phyloP scores from a whole-genome alignment of 2,329 filamentous ascomycete species.

The Leptoxyphium fumago region DNA sequence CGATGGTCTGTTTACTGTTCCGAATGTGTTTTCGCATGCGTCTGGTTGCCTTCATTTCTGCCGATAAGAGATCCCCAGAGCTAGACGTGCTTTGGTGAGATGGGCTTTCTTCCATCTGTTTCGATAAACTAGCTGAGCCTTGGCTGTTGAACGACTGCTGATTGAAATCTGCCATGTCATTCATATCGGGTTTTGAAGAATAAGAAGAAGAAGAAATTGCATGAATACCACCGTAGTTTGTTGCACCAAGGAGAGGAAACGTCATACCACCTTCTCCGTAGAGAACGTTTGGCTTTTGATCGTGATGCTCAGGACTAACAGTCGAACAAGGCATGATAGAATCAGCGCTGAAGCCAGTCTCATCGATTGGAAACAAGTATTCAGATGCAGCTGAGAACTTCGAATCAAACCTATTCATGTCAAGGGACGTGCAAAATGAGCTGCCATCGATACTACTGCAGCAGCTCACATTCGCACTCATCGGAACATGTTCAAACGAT shows the following conservation, averaged over 20 bases:
- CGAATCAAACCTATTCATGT: neutral
- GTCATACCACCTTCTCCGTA: neutral
- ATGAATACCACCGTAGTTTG: neutral
- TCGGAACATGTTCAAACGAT: neutral
- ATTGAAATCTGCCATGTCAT: neutral
- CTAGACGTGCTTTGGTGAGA: conserved; percentile 11
- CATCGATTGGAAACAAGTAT: neutral
- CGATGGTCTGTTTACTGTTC: conserved; percentile 14
- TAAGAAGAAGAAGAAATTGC: conserved; percentile 1
- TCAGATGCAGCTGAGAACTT: neutral
- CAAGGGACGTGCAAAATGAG: neutral
- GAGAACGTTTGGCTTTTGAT: neutral
- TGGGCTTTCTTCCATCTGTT: conserved; percentile 11
- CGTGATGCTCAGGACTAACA: neutral
- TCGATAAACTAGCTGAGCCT: conserved; percentile 7
- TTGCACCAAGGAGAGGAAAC: neutral
- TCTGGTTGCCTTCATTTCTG: conserved; percentile 11
- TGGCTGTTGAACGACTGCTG: neutral
- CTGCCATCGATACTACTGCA: neutral
- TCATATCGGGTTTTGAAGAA: conserved; percentile 1
- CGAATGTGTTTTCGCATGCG: conserved; percentile 18
- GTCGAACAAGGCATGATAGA: neutral
- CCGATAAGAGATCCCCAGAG: conserved; percentile 4
- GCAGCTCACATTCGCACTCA: neutral
- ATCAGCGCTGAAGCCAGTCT: neutral